phyloP scores from a whole-genome alignment of 176 grass and related monocot genomes.

The Juncus effusus region DNA sequence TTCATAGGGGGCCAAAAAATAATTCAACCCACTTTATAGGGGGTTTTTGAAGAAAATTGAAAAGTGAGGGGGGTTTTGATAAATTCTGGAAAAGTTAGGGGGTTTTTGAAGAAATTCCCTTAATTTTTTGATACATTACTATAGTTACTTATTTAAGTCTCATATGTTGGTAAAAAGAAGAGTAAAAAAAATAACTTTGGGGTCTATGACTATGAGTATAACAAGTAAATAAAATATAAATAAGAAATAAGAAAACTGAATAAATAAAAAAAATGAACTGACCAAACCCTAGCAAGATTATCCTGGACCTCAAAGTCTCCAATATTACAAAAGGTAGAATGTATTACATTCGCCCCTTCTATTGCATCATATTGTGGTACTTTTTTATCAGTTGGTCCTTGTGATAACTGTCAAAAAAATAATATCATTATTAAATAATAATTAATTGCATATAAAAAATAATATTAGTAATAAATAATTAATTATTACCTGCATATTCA shows the following conservation, averaged over 20 bases:
- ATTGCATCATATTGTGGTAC: conserved; percentile 74
- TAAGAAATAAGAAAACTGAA: conserved; percentile 4
- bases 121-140: conserved; percentile 17
- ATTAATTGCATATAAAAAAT: neutral
- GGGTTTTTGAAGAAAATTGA: too few relatives aligned
- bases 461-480: neutral
- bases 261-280: conserved; percentile 31
- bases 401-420: conserved; percentile 56
- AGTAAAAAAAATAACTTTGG: conserved; percentile 20
- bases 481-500: conserved; percentile 90
- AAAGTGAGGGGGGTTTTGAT: too few relatives aligned
- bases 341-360: conserved; percentile 68
- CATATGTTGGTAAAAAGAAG: conserved; percentile 20
- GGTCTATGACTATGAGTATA: neutral
- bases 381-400: conserved; percentile 71
- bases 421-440: neutral
- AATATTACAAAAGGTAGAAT: conserved; percentile 89
- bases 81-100: too few relatives aligned
- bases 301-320: conserved; percentile 95
- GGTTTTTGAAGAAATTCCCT: too few relatives aligned
- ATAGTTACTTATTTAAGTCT: conserved; percentile 12
- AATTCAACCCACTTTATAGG: too few relatives aligned
- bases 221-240: conserved; percentile 8
- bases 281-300: conserved; percentile 91
- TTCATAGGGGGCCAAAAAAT: too few relatives aligned